These are phyloP conservation scores for Penicillium italicum DNA, from an alignment of 2,329 filamentous ascomycete genomes.

Conservation along the genomic window DNA sequence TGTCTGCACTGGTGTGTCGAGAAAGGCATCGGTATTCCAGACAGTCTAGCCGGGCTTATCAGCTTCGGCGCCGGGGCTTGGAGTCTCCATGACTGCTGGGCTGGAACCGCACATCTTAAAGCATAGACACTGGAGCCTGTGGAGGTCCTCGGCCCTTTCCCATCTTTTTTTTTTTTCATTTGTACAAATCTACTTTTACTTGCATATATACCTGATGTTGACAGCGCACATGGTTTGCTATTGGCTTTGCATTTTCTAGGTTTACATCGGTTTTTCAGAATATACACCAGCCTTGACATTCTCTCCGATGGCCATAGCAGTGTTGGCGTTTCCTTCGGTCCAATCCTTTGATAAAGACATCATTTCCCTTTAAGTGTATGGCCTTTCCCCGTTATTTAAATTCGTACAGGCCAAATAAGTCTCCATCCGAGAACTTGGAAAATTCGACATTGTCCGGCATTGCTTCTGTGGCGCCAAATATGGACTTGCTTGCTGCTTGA, in stretches of 20 bases:
- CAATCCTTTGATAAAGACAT: neutral
- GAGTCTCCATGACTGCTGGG: slow-evolving; percentile 47
- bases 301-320: neutral
- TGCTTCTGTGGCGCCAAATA: neutral
- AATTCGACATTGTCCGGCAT: neutral
- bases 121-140: slow-evolving; percentile 2
- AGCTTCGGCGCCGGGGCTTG: slow-evolving; percentile 52
- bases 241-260: slow-evolving; percentile 9
- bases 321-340: neutral
- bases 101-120: slow-evolving; percentile 39
- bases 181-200: slow-evolving; percentile 10
- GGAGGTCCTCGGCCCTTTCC: neutral
- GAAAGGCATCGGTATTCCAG: slow-evolving; percentile 57
- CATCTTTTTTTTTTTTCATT: neutral
- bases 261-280: neutral
- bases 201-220: slow-evolving; percentile 7
- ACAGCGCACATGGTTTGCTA: neutral
- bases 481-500: neutral
- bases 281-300: neutral
- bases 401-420: too few species aligned
- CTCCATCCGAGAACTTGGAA: neutral
- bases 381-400: neutral
- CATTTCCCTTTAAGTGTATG: neutral
- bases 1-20: slow-evolving; percentile 79
- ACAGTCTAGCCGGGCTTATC: slow-evolving; percentile 56